A percentile compares a stretch with the other conserved stretches of the same genome.
Evolutionary conservation across 176 grass and related monocot species (phyloP).

Genomic region (Coix lacrymajobi): DNA sequence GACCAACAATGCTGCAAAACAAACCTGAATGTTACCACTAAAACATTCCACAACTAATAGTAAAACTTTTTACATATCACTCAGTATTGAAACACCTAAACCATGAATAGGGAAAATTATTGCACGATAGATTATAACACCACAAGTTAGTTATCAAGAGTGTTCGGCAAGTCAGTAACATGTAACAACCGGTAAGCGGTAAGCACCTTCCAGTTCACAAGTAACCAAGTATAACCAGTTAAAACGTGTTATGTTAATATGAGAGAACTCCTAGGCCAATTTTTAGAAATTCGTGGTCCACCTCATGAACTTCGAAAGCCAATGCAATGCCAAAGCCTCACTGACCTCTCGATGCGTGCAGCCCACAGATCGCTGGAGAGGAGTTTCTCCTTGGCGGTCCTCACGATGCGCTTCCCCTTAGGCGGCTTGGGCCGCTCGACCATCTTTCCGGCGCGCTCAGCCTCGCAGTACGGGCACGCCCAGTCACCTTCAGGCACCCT

Average conservation of each 20-base stretch:
- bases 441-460: conserved; percentile 44
- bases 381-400: conserved; percentile 82
- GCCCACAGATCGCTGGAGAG: conserved; percentile 81
- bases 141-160: background rate
- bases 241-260: background rate
- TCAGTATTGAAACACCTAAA: background rate
- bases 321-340: background rate
- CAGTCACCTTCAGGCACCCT: conserved; percentile 84
- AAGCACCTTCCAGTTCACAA: background rate
- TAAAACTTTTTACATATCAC: background rate
- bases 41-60: background rate
- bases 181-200: background rate
- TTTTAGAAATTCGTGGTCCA: background rate
- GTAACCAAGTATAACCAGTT: background rate
- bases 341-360: conserved; percentile 68
- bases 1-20: background rate
- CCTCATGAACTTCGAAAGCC: background rate
- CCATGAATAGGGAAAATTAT: background rate
- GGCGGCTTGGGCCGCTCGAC: conserved; percentile 56
- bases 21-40: background rate
- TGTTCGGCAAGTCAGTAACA: background rate
- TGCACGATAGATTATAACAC: background rate
- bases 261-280: background rate
- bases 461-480: conserved; percentile 68
- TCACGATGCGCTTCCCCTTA: conserved; percentile 43